Conservation (phyloP, 2,329 filamentous ascomycete genomes). For the Cryphonectria naterciae region DNA sequence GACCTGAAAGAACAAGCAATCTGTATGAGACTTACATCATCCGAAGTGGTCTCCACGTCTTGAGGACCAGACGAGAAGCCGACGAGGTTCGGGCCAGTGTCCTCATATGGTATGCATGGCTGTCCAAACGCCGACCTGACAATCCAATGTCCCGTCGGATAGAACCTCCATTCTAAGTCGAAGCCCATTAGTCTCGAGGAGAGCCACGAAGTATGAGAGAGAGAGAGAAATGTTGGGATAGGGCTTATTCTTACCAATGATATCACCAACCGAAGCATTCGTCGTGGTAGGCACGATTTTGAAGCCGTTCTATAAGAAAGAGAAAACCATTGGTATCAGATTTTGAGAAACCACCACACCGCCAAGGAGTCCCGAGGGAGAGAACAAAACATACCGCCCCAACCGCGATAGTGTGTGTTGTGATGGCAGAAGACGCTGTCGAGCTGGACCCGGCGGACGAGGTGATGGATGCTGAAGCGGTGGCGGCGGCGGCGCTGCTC, state of each 20-base stretch:
- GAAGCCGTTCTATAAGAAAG: slow-evolving; percentile 35
- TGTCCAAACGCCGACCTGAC: slow-evolving; percentile 60
- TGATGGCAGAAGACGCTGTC: slow-evolving; percentile 29
- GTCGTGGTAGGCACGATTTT: slow-evolving; percentile 42
- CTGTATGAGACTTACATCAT: slow-evolving; percentile 44
- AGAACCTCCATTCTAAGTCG: slow-evolving; percentile 59
- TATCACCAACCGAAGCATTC: slow-evolving; percentile 50
- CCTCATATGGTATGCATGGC: slow-evolving; percentile 68
- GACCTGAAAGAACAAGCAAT: neutral
- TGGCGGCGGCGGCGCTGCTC: slow-evolving; percentile 13
- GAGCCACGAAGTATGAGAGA: neutral
- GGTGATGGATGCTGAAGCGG: slow-evolving; percentile 13
- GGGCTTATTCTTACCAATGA: slow-evolving; percentile 45
- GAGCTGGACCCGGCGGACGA: slow-evolving; percentile 28
- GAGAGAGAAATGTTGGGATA: neutral
- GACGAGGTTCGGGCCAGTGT: slow-evolving; percentile 49
- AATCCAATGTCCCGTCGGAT: slow-evolving; percentile 67
- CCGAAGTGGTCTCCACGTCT: slow-evolving; percentile 49
- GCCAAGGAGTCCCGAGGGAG: neutral
- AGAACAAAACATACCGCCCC: slow-evolving; percentile 34
- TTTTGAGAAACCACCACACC: neutral
- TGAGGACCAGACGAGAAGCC: slow-evolving; percentile 60
- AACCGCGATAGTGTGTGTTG: slow-evolving; percentile 37
- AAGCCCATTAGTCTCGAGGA: slow-evolving; percentile 23
- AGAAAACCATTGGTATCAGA: neutral